Base-by-base conservation (phyloP, 495 filamentous ascomycete species). In the Neurospora sp. region DNA sequence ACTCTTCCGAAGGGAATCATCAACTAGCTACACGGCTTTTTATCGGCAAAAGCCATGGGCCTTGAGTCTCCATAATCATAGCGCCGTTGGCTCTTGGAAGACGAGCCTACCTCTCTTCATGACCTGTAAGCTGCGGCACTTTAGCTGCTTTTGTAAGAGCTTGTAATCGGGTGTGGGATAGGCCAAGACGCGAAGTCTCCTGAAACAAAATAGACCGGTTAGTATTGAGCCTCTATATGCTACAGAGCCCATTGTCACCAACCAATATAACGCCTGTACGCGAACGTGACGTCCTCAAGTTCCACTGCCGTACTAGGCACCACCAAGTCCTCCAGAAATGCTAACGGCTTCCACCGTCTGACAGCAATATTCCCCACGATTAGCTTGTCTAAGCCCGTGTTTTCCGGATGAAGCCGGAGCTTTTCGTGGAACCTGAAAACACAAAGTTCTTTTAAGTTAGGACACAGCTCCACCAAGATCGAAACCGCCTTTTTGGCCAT, bases 281-380 rank as follows among this genome's bases (percentile, higher is more conserved):
- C 0, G 42, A 43, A 43, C 6, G 3, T 43, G 42, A 43, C 17
- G 19, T 43, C 42, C 17, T 43, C 17, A 43, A 43, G 42, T 45
- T 21, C n/a, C 42, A 45, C 42, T 45, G 42, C 3, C 9, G 42
- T 45, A 45, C 21, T 43, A 1, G 7, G 4, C 3, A 7, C 43
- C 40, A 43, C 40, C n/a, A 48, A 5, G 1, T 13, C 1, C n/a
- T 48, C 2, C n/a, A 48, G n/a, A 5, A 5, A 11, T 48, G 4
- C 1, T 0, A 48, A 48, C 45, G n/a, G n/a, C n/a, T 48, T 24
- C 45, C n/a, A 48, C 42, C 17, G 17, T 1, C 19, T 45, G 19
- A 45, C 42, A 45, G 1, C 0, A 48, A 48, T 0, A 11, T 1
- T 0, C 9, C n/a, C 4, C 9, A 48, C 1, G n/a, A 48, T 2